Evolutionary conservation across 1,139 yeast species (phyloP), one percentile per base, ranked within the genome.

Genomic region (Protomyces gravidus): DNA sequence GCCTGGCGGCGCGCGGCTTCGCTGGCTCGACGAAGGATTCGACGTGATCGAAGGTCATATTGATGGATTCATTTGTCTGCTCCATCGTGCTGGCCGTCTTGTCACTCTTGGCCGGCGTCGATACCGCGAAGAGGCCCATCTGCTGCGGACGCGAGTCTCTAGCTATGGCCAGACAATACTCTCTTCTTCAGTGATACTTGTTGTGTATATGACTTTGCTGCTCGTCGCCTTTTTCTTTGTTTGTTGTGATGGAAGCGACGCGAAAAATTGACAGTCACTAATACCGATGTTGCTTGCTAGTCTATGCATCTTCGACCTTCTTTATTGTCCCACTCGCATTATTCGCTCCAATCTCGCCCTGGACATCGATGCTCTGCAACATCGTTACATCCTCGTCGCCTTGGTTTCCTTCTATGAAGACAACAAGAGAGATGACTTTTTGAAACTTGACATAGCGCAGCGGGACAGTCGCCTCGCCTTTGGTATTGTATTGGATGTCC

Each of bases 391-490:
- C 64, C 30, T 52, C 59, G 2, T 61, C 60, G 11, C 53, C 64
- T 7, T 23, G 30, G 40, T 62, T 62, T 13, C 47, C 40, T 46
- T 57, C 64, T 19, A 62, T 47, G 53, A 62, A 62, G n/a, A 62
- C 26, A 9, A 58, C 60, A n/a, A 62, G 53, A 15, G 49, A 56
- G 32, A 45, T 48, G 13, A 58, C 62, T 19, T 56, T 56, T 23
- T 62, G 64, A 36, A 62, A 62, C 32, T 62, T 62, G 42, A 62
- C 64, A 32, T 51, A 62, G 39, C 64, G 52, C 30, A 62, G 42
- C 5, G 64, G 50, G 4, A 62, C 46, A 7, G 46, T 32, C 2
- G 57, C 55, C n/a, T 45, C 49, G 9, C 63, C 62, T 13, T 58
- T 33, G 11, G 45, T 59, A 26, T 57, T 28, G 49, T 62, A 62